phyloP scores from a whole-genome alignment of 164 flowering plant genomes.

The Aristolochia fimbriata region DNA sequence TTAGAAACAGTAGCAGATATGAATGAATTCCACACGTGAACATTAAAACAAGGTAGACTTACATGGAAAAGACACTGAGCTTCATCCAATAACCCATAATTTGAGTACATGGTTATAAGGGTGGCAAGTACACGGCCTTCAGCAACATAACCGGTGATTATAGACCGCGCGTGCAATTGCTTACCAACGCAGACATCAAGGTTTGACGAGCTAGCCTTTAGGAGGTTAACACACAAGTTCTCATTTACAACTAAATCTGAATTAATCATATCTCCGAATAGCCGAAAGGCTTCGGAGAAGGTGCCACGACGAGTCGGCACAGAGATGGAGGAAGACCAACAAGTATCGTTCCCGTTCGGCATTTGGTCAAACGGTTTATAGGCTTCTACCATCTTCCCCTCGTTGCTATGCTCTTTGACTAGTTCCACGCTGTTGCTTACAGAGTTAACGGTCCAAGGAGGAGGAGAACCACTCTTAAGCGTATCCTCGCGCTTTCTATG shows the following conservation, averaged over 20 bases:
- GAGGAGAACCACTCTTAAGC: too few relatives aligned
- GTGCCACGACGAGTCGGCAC: too few relatives aligned
- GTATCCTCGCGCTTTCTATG: too few relatives aligned
- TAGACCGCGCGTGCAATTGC: constrained; percentile 26
- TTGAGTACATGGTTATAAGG: constrained; percentile 21
- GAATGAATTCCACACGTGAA: constrained; percentile 19
- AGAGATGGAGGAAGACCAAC: too few relatives aligned
- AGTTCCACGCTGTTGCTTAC: too few relatives aligned
- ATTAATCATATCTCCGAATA: too few relatives aligned
- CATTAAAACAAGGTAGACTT: constrained; percentile 8
- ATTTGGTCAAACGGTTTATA: too few relatives aligned
- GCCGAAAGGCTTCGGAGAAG: too few relatives aligned
- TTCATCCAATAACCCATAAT: constrained; percentile 15
- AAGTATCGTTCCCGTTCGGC: too few relatives aligned
- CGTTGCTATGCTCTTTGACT: too few relatives aligned
- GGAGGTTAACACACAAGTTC: constrained; percentile 13
- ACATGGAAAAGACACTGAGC: constrained; percentile 19
- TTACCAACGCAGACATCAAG: constrained; percentile 11
- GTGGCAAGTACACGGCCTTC: constrained; percentile 12
- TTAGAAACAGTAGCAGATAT: constrained; percentile 14
- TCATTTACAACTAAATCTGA: constrained; percentile 2
- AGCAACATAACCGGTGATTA: constrained; percentile 14
- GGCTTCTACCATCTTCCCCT: too few relatives aligned
- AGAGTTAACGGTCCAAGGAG: too few relatives aligned
- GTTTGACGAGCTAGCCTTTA: constrained; percentile 17